Percentiles rank a stretch among this genome's conserved stretches.
Conservation (phyloP, 768 basidiomycete species). For the Lactarius quietus region DNA sequence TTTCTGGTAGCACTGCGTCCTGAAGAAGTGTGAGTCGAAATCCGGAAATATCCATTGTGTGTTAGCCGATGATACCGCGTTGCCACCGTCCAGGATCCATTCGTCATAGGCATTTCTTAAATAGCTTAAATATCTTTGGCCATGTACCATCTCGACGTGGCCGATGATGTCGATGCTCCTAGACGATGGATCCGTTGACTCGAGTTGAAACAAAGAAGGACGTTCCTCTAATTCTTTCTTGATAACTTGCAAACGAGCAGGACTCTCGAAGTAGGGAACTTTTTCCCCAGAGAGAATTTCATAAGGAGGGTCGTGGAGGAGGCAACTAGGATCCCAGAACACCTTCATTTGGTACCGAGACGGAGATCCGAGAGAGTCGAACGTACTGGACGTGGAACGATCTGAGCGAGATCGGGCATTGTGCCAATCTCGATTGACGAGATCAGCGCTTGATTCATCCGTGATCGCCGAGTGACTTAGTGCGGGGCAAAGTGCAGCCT, state of each 20-base stretch:
- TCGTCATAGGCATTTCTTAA: conserved; percentile 31
- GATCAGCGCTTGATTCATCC: not conserved
- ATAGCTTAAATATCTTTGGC: conserved; percentile 30
- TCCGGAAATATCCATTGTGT: no score
- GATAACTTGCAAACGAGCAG: conserved; percentile 29
- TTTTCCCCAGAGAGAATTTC: conserved; percentile 33
- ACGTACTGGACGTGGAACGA: not conserved
- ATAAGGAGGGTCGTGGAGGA: conserved; percentile 32
- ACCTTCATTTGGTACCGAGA: conserved; percentile 28
- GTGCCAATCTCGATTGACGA: not conserved
- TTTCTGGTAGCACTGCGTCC: conserved; percentile 33
- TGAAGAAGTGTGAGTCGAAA: not conserved
- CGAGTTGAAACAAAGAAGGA: conserved; percentile 18
- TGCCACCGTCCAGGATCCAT: conserved; percentile 33
- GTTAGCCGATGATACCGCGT: conserved; percentile 22
- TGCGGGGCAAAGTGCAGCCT: no score
- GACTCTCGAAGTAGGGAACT: conserved; percentile 34
- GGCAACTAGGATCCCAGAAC: conserved; percentile 26
- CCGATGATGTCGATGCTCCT: not conserved
- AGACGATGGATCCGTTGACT: conserved; percentile 14
- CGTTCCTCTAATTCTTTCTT: conserved; percentile 25
- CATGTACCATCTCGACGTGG: conserved; percentile 30
- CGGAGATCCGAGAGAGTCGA: not conserved
- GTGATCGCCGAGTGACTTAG: not conserved
- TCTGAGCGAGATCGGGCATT: not conserved